Evolutionary conservation across 768 basidiomycete genomes (phyloP).

Genomic region (Tulasnella sp.): DNA sequence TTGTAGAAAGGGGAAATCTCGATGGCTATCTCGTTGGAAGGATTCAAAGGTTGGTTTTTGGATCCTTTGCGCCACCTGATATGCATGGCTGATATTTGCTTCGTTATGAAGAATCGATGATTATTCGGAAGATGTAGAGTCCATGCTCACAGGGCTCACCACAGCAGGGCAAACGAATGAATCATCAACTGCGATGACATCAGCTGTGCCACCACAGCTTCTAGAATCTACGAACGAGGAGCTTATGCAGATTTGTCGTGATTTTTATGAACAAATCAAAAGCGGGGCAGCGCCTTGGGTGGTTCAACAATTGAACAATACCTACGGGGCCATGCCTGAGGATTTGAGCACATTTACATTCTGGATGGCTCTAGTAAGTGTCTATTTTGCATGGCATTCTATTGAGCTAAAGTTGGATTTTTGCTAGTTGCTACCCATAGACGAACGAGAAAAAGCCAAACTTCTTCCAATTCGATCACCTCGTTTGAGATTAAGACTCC

Average conservation of each 20-base stretch:
- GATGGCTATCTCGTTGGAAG: conserved; percentile 87
- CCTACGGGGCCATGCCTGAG: conserved; percentile 72
- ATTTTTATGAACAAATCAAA: conserved; percentile 47
- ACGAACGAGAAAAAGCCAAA: conserved; percentile 79
- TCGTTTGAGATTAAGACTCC: conserved; percentile 63
- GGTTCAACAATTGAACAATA: conserved; percentile 67
- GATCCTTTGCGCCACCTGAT: neutral
- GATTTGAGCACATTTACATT: conserved; percentile 58
- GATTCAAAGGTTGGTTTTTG: conserved; percentile 41
- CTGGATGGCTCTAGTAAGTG: conserved; percentile 71
- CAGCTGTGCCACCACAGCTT: conserved; percentile 8
- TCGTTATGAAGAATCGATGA: conserved; percentile 26
- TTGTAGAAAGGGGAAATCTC: conserved; percentile 66
- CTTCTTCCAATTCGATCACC: conserved; percentile 70
- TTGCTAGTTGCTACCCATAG: conserved; percentile 61
- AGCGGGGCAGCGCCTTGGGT: conserved; percentile 85
- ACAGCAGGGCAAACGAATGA: neutral
- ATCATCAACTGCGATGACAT: neutral
- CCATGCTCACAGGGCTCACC: conserved; percentile 18
- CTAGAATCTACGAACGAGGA: conserved; percentile 36
- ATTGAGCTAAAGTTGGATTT: neutral
- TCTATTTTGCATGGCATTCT: neutral
- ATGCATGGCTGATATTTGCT: neutral
- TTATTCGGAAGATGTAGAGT: conserved; percentile 30
- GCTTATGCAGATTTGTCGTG: conserved; percentile 44